These are phyloP conservation scores for Trichoderma orchidacearum DNA, from an alignment of 495 filamentous ascomycete species.

Conservation along the genomic window DNA sequence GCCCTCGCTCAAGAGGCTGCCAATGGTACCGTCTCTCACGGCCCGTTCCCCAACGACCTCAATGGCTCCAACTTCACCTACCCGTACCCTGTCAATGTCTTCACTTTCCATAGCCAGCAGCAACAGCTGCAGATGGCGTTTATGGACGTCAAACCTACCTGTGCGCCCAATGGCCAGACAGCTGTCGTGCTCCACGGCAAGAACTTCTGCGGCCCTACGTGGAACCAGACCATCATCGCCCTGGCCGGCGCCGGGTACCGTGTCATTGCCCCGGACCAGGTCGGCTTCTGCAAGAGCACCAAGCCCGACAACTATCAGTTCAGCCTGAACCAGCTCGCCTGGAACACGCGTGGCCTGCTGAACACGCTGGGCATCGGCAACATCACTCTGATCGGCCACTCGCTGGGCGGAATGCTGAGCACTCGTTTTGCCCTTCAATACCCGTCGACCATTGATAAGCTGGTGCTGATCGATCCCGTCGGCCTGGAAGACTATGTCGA, in stretches of 20 bases:
- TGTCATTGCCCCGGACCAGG: constrained; percentile 30
- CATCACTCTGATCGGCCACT: constrained; percentile 29
- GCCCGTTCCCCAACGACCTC: constrained; percentile 15
- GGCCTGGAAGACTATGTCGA: constrained; percentile 32
- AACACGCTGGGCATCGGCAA: constrained; percentile 13
- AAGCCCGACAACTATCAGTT: constrained; percentile 30
- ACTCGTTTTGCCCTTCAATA: constrained; percentile 29
- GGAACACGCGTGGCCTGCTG: constrained; percentile 24
- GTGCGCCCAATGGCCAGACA: constrained; percentile 10
- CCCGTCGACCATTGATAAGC: constrained; percentile 12
- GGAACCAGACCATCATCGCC: constrained; percentile 18
- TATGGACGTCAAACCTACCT: constrained; percentile 25
- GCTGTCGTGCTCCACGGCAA: constrained; percentile 30
- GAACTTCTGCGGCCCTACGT: constrained; percentile 32
- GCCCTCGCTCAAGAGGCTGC: constrained; percentile 5
- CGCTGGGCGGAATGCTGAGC: constrained; percentile 31
- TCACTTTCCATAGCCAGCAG: constrained; percentile 21
- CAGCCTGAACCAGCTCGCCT: constrained; percentile 24
- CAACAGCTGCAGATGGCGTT: constrained; percentile 28
- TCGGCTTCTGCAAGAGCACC: constrained; percentile 35
- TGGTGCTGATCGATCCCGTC: constrained; percentile 24
- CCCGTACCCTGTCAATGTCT: constrained; percentile 24
- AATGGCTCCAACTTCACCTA: constrained; percentile 31
- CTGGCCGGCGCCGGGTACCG: constrained; percentile 23
- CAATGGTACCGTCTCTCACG: constrained; percentile 11